Conservation (phyloP, 2,329 filamentous ascomycete species). For the Fusarium graminum region DNA sequence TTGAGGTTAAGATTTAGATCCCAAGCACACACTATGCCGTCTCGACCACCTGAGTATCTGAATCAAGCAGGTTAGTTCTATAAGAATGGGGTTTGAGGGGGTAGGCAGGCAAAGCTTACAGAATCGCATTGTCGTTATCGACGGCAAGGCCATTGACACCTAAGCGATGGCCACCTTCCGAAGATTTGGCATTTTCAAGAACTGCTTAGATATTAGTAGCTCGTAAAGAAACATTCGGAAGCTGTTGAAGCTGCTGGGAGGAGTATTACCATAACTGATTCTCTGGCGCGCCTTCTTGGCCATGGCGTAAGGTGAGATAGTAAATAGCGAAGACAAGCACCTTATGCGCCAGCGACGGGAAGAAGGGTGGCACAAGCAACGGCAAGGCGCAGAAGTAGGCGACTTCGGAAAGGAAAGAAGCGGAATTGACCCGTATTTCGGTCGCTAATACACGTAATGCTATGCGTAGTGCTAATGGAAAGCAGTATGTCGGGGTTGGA, state of each 20-base stretch:
- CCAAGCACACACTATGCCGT: conserved; percentile 97
- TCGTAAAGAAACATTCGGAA: neutral
- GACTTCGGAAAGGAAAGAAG: conserved; percentile 8
- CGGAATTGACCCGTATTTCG: conserved; percentile 14
- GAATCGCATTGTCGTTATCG: conserved; percentile 83
- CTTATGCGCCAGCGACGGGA: conserved; percentile 37
- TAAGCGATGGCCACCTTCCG: conserved; percentile 84
- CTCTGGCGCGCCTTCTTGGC: conserved; percentile 77
- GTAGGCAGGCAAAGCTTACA: conserved; percentile 70
- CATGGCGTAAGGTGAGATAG: conserved; percentile 58
- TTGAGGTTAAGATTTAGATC: conserved; percentile 81
- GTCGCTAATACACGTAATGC: conserved; percentile 11
- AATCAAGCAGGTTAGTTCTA: conserved; percentile 31
- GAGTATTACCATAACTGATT: conserved; percentile 74
- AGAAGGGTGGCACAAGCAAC: conserved; percentile 33
- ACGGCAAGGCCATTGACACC: conserved; percentile 96
- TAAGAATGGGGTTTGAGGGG: conserved; percentile 17
- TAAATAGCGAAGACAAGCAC: conserved; percentile 26
- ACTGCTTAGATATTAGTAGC: conserved; percentile 56
- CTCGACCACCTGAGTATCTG: conserved; percentile 95
- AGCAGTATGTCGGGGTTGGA: conserved; percentile 16
- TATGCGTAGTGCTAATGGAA: conserved; percentile 20
- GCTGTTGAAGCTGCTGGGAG: conserved; percentile 1
- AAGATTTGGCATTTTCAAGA: conserved; percentile 70
- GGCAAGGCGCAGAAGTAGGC: conserved; percentile 33